Evolutionary conservation across 805 yeast species (phyloP), one percentile per base, ranked within the genome.

Genomic region (Starmerella bombicola): DNA sequence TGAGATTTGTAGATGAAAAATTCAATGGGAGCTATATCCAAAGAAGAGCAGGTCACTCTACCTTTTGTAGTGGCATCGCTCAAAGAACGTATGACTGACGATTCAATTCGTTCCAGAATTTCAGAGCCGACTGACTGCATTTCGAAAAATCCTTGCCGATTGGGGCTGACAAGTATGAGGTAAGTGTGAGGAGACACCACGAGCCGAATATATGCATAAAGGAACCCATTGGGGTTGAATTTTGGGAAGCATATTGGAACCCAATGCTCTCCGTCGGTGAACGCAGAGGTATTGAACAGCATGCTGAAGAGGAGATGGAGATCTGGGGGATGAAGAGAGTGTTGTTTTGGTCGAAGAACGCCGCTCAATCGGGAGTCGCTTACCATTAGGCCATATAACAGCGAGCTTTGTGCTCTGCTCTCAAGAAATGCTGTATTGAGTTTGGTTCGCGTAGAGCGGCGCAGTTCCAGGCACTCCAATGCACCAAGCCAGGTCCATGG

Each of bases 191-290:
- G 42, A 22, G 39, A 42, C 33, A 68, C 68, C 35, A 78, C 55
- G 48, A 76, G 75, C 43, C 75, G 76, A 33, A 85, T 80, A 53
- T 80, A 83, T 10, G 84, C 76, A 55, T 91, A 81, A 5, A 88
- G 61, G 53, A 86, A 91, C 8, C 98, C 98, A 48, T 76, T 76
- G 2, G 83, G 64, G 55, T 91, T 88, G 64, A 88, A 88, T 50
- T 80, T 75, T 0, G 97, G 95, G 57, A 88, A 67, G 59, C 98
- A 88, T 0, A 88, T 67, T 0, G 98, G 98, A 10, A 82, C 72
- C 97, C 97, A 91, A 43, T 84, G 73, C 54, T 86, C 95, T 18
- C 63, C 64, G 24, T 64, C 65, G 20, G 64, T 64, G 47, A 73
- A 67, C 0, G 74, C 65, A 34, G 64, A 61, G n/a, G 75, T 71